These are phyloP conservation scores for Albugo laibachii DNA, from an alignment of 352 stramenopile genomes.

Conservation along the genomic window DNA sequence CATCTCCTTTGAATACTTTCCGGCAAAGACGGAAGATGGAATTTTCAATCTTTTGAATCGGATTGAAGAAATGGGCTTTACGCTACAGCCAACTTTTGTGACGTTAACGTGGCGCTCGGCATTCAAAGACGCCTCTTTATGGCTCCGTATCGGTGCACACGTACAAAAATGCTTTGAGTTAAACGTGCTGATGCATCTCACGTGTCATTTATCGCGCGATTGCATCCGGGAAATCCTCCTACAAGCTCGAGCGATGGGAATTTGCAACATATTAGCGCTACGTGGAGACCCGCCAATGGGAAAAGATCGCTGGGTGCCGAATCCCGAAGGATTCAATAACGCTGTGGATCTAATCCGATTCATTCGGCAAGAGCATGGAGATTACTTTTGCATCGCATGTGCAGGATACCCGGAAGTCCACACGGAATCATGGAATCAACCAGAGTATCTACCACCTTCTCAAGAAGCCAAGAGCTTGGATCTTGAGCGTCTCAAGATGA, in stretches of 20 bases:
- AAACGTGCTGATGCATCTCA: conserved; percentile 63
- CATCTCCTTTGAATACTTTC: conserved; percentile 78
- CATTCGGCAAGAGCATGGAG: conserved; percentile 89
- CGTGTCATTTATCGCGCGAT: conserved; percentile 50
- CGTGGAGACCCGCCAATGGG: conserved; percentile 90
- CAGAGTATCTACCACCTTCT: conserved; percentile 46
- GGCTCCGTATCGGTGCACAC: conserved; percentile 76
- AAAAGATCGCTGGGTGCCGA: conserved; percentile 60
- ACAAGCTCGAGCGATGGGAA: conserved; percentile 60
- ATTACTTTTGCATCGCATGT: conserved; percentile 94
- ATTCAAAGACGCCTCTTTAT: conserved; percentile 78
- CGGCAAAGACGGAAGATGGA: conserved; percentile 66
- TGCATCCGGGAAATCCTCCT: conserved; percentile 39
- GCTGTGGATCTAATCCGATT: conserved; percentile 93
- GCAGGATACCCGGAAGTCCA: conserved; percentile 94
- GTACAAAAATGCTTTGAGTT: conserved; percentile 77
- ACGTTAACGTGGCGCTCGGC: conserved; percentile 79
- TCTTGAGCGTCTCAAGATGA: conserved; percentile 94
- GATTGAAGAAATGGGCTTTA: conserved; percentile 73
- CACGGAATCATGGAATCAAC: conserved; percentile 70
- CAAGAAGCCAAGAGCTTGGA: conserved; percentile 67
- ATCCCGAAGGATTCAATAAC: conserved; percentile 84
- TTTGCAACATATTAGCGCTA: conserved; percentile 97
- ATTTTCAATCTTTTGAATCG: conserved; percentile 70
- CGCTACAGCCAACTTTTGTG: conserved; percentile 71